Evolutionary conservation across 2,329 filamentous ascomycete genomes (phyloP).

Genomic region (Xylariaceae sp.): DNA sequence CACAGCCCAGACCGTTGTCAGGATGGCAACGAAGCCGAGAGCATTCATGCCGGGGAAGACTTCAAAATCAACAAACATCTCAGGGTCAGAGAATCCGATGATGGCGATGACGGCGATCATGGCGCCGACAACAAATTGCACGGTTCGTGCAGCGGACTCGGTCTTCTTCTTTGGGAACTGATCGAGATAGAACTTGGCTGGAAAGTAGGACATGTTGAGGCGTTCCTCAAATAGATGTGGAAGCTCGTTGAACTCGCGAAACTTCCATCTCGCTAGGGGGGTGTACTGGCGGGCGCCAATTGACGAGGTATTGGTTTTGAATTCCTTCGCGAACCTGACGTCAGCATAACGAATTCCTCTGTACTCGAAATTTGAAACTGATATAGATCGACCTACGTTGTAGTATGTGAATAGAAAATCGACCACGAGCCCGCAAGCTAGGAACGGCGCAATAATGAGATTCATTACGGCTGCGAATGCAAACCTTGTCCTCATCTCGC

Average conservation of each 20-base stretch:
- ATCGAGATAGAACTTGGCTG: constrained; percentile 85
- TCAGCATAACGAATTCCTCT: too few relatives aligned
- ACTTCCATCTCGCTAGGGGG: constrained; percentile 93
- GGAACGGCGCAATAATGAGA: constrained; percentile 79
- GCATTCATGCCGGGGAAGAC: constrained; percentile 84
- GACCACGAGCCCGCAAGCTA: constrained; percentile 80
- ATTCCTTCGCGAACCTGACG: constrained; percentile 57
- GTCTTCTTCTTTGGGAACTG: constrained; percentile 96
- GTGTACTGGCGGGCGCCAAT: constrained; percentile 89
- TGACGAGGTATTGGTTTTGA: constrained; percentile 86
- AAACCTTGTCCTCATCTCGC: constrained; percentile 73
- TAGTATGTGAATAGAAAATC: constrained; percentile 95
- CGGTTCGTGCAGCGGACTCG: constrained; percentile 76
- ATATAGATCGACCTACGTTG: constrained; percentile 54
- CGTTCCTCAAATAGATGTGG: constrained; percentile 87
- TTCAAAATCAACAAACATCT: constrained; percentile 87
- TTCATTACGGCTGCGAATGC: constrained; percentile 82
- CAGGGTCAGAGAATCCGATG: constrained; percentile 82
- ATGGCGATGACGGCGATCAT: constrained; percentile 81
- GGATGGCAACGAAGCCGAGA: constrained; percentile 82
- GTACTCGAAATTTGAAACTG: background rate
- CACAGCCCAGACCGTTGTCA: constrained; percentile 78
- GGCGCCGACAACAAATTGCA: constrained; percentile 84
- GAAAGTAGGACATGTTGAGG: constrained; percentile 91
- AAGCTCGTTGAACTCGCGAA: constrained; percentile 96